Evolutionary conservation across 1,284 basidiomycete species (phyloP), one percentile per base, ranked within the genome.

Genomic region (Moesziomyces sp.): DNA sequence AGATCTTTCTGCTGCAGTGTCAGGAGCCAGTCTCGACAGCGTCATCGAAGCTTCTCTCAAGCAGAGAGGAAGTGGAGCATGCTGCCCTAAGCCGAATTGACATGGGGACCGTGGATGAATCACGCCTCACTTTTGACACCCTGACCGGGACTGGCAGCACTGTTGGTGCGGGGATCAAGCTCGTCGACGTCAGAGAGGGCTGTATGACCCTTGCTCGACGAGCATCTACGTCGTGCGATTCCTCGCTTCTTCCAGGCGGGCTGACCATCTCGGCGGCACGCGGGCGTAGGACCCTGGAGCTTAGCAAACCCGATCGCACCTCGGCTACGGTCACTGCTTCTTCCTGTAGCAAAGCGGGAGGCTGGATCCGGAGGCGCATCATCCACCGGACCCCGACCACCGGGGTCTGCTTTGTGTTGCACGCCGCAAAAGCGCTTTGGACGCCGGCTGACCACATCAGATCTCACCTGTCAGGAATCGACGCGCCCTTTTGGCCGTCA

Each of bases 231-330:
- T 51, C 51, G 47, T 53, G 21, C 42, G 35, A 19, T 24, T 11
- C 19, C 57, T 52, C 44, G 44, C 56, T 48, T 56, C 24, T 24
- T 9, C 10, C 18, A 23, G 5, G 42, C 7, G 38, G 38, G 50
- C 44, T 34, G 35, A 38, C 26, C 18, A n/a, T 18, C 4, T 35
- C 19, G 24, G 16, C 30, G 47, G 28, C 16, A 13, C 21, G 24
- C 26, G 43, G 21, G 28, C 13, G 5, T 51, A 48, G 54, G 57
- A 53, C 59, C 59, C 54, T 57, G 51, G 26, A 52, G 52, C 52
- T 69, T 69, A 69, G 66, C 66, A 63, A 69, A 69, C 45, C 60
- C 66, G 66, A 63, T 57, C 60, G 42, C n/a, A 42, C 42, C 66
- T 69, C 66, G 66, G 66, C 66, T 59, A 69, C 66, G 66, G 66